Percentiles rank a stretch among this genome's conserved stretches.
Conservation (phyloP, 2,329 filamentous ascomycete species). For the Lizonia empirigonia region DNA sequence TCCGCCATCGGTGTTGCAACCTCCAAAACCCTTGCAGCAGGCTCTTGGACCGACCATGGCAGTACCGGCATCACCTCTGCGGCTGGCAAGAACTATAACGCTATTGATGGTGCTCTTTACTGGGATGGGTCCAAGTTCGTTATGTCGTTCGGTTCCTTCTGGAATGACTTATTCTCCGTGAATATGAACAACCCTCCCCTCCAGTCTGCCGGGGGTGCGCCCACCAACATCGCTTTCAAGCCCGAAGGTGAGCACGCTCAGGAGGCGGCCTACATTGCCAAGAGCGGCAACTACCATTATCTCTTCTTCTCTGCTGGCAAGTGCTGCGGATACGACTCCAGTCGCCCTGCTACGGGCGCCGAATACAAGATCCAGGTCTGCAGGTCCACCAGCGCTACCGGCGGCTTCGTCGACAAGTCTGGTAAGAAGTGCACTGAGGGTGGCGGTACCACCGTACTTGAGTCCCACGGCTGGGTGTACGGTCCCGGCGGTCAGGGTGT, state of each 20-base stretch:
- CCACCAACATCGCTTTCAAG: constrained; percentile 61
- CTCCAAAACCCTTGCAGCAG: constrained; percentile 52
- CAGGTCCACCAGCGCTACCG: constrained; percentile 58
- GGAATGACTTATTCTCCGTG: constrained; percentile 67
- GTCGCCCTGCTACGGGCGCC: constrained; percentile 58
- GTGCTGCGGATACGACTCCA: constrained; percentile 65
- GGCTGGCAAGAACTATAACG: constrained; percentile 52
- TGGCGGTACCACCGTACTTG: constrained; percentile 66
- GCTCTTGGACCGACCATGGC: constrained; percentile 65
- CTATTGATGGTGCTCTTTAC: constrained; percentile 60
- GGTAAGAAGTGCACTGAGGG: constrained; percentile 60
- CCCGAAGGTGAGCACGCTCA: constrained; percentile 57
- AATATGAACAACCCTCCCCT: constrained; percentile 51
- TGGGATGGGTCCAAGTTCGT: constrained; percentile 53
- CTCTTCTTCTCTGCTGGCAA: constrained; percentile 66
- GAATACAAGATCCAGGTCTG: constrained; percentile 72
- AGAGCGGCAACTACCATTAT: constrained; percentile 65
- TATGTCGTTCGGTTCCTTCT: constrained; percentile 72
- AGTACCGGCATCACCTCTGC: constrained; percentile 56
- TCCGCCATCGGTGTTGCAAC: constrained; percentile 67
- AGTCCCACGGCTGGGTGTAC: constrained; percentile 65
- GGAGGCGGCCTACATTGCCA: constrained; percentile 64
- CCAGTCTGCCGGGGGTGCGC: constrained; percentile 39
- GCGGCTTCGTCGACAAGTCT: constrained; percentile 61
- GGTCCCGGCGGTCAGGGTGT: constrained; percentile 70